Evolutionary conservation across 768 basidiomycete genomes (phyloP), one percentile per base, ranked within the genome.

Genomic region (Lentinula sp.): DNA sequence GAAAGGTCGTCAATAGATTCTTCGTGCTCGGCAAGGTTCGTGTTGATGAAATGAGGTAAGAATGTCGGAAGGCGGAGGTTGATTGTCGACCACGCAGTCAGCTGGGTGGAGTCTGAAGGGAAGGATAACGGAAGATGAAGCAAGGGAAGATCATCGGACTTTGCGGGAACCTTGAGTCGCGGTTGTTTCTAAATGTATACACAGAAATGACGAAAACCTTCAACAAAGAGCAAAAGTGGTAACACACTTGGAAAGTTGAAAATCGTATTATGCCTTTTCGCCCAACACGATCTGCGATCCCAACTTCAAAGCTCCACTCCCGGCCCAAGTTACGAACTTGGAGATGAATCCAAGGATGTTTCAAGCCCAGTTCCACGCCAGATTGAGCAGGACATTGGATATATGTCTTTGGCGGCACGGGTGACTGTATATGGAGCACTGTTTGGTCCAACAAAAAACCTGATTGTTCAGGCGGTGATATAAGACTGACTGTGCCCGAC

Each of bases 371-470:
- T 34, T 75, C 77, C 37, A 59, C 60, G 56, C 37, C 60, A 35
- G 40, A 60, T 50, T 65, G 57, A 21, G 80, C 75, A 15, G 90
- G 90, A 65, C 80, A 85, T 7, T 82, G 84, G 39, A 93, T 81
- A 67, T 79, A 92, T 0, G 90, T 88, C 56, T 76, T 85, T 56
- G 74, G 79, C 37, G 91, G 66, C 11, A 86, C 87, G 28, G 91
- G 90, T 4, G 89, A 91, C 66, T 93, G 91, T 52, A 93, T 79
- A 63, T 93, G 90, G 13, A 93, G 78, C 1, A 91, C 88, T 1
- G 84, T 86, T 69, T 91, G 88, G 61, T 78, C 74, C 4, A 91
- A 74, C 34, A 68, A 50, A 62, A 70, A 70, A 8, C 73, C 71
- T 67, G 65, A 67, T 46, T 70, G 67, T 46, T 65, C 60, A 13